These are phyloP conservation scores for Polygonum aviculare DNA, from an alignment of 148 eudicot species.

Conservation along the genomic window DNA sequence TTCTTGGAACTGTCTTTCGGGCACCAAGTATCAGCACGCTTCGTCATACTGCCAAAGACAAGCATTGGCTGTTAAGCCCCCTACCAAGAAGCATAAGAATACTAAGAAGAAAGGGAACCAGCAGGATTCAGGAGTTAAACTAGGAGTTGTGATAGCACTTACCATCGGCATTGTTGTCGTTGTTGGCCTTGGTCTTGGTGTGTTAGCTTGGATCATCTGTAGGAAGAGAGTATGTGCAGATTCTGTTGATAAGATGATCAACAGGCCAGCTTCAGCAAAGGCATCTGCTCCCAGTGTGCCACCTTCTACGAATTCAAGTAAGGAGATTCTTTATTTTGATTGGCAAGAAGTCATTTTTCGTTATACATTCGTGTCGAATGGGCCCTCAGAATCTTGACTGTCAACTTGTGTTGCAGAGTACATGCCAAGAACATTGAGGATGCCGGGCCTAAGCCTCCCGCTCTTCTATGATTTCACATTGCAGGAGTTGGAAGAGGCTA, in stretches of 20 bases:
- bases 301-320: slow-evolving; percentile 43
- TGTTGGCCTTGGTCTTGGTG: slow-evolving; percentile 28
- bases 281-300: slow-evolving; percentile 23
- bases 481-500: slow-evolving; percentile 83
- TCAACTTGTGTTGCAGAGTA: slow-evolving; percentile 32
- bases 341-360: background rate
- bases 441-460: slow-evolving; percentile 57
- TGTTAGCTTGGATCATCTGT: slow-evolving; percentile 30
- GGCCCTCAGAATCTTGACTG: background rate
- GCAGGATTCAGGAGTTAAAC: slow-evolving; percentile 23
- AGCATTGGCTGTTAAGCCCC: slow-evolving; percentile 67
- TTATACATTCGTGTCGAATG: too few relatives aligned
- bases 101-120: slow-evolving; percentile 16
- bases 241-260: slow-evolving; percentile 9
- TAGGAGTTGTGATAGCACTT: slow-evolving; percentile 62
- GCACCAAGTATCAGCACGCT: slow-evolving; percentile 43
- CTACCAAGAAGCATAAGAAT: slow-evolving; percentile 2
- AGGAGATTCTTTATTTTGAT: slow-evolving; percentile 12
- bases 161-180: slow-evolving; percentile 39
- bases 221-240: slow-evolving; percentile 19
- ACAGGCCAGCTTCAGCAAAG: slow-evolving; percentile 37
- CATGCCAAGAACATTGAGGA: slow-evolving; percentile 42
- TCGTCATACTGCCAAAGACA: slow-evolving; percentile 42
- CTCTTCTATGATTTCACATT: slow-evolving; percentile 53
- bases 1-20: slow-evolving; percentile 57